Percentiles rank a stretch among this genome's conserved stretches.
Conservation (phyloP, 306 rosid genomes). For the Quercus glauca region DNA sequence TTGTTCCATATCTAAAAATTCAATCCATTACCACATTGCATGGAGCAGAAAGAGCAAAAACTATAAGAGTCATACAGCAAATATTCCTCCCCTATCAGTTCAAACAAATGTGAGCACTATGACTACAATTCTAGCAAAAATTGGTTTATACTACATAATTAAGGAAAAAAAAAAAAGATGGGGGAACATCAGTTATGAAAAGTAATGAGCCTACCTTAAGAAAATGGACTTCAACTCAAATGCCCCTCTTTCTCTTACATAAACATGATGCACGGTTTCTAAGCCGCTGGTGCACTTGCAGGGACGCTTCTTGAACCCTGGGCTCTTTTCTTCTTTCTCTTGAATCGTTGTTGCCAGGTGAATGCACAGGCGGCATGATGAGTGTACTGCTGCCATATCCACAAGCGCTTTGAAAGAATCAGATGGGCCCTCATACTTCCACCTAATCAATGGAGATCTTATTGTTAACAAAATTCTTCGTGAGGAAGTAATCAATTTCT, state of each 20-base stretch:
- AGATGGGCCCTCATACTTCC: conserved; percentile 96
- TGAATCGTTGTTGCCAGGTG: conserved; percentile 76
- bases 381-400: conserved; percentile 99
- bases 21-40: too few relatives aligned
- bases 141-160: background rate
- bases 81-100: too few relatives aligned
- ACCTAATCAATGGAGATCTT: conserved; percentile 50
- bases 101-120: too few relatives aligned
- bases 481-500: background rate
- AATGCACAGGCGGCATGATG: conserved; percentile 98
- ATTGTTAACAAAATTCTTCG: background rate
- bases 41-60: background rate
- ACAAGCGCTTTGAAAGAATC: conserved; percentile 96
- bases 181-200: background rate
- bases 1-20: background rate
- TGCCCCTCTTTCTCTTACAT: conserved; percentile 89
- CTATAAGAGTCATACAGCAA: background rate
- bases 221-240: conserved; percentile 79
- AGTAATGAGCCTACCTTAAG: conserved; percentile 60
- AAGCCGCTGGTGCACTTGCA: conserved; percentile 86
- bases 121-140: background rate
- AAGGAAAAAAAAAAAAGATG: too few relatives aligned
- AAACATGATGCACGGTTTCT: conserved; percentile 66
- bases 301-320: conserved; percentile 65
- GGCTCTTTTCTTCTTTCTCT: conserved; percentile 72